Base-by-base conservation (phyloP, 805 yeast genomes). In the Lipomyces lipofer region DNA sequence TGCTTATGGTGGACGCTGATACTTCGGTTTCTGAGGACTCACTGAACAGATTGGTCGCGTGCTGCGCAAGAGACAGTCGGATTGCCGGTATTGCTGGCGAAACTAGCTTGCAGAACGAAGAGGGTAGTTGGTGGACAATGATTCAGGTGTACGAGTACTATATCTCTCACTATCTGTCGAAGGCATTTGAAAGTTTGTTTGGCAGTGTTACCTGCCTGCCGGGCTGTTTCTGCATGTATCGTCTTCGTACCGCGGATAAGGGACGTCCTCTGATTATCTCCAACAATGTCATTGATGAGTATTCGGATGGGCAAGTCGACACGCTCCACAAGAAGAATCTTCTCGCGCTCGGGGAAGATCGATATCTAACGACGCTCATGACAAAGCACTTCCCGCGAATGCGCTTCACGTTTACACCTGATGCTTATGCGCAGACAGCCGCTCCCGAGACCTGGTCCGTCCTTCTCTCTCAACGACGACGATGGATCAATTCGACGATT, bases 401-500 rank as follows among this genome's bases (percentile, higher is more conserved):
- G 76, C 75, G 75, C 52, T 79, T 74, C 64, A 69, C 78, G 51
- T 81, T 81, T 63, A 76, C 79, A 2, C 77, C 84, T 2, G 82
- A 82, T 63, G 85, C 85, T 3, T 74, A 77, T 27, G 80, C 84
- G 64, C 73, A 76, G 62, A 81, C 86, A 1, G 71, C 78, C 51
- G 85, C 80, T 2, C 86, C 86, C 1, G 81, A 77, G 53, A 70
- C 71, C 38, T 77, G 80, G 64, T 67, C 65, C 52, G 79, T 79
- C 46, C 70, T 79, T 59, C 71, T 79, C 47, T 79, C 83, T 2
- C 83, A 79, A 67, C 76, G 83, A 63, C 79, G 83, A 67, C 80
- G 86, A 59, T 81, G 86, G 86, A 81, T 81, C 64, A 81, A 81
- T 66, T 82, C 85, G 6, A 81, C 86, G 0, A 83, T 81, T 28